Evolutionary conservation across 75 land plant genomes (phyloP), one percentile per base, ranked within the genome.

Genomic region (Pinus tabuliformis): DNA sequence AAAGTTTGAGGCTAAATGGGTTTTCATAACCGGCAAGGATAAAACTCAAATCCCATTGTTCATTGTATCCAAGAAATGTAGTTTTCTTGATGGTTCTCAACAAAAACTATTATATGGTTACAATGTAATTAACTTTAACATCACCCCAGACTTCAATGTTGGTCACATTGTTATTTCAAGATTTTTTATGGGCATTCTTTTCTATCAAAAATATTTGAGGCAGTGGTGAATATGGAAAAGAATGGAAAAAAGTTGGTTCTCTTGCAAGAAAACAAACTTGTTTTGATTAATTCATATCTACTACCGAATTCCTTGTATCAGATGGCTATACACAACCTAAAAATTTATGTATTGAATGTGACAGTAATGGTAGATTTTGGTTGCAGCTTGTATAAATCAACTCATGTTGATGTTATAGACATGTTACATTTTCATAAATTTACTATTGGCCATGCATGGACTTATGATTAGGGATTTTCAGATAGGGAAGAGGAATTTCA

Each of bases 341-440:
- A 15, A 90, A 83, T 70, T 77, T 94, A 68, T 91, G 92, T 80
- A 97, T 97, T 78, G 98, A 97, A 81, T 98, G 99, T 42, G 99
- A 89, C n/a, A 97, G 99, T 79, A 97, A 97, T 78, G 99, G 99
- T 54, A 98, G 99, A 21, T 89, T 97, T 88, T 97, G 20, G 86
- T 97, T 57, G 99, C 90, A 9, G 95, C 95, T 66, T 97, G 99
- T 78, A 89, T 97, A 57, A 97, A 97, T 61, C 98, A 97, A 92
- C 99, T 56, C 99, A 94, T 88, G 99, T 97, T 76, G 99, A 98
- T 77, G 98, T 97, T 0, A 95, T 97, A 95, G 99, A 97, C 81
- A 97, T 97, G 98, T 81, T 26, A 0, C 26, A 93, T 8, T 97
- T 94, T 68, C 99, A 97, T 83, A 97, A 97, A 66, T 97, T 97